phyloP scores from a whole-genome alignment of 2,329 filamentous ascomycete species.

The Neonectria hederae region DNA sequence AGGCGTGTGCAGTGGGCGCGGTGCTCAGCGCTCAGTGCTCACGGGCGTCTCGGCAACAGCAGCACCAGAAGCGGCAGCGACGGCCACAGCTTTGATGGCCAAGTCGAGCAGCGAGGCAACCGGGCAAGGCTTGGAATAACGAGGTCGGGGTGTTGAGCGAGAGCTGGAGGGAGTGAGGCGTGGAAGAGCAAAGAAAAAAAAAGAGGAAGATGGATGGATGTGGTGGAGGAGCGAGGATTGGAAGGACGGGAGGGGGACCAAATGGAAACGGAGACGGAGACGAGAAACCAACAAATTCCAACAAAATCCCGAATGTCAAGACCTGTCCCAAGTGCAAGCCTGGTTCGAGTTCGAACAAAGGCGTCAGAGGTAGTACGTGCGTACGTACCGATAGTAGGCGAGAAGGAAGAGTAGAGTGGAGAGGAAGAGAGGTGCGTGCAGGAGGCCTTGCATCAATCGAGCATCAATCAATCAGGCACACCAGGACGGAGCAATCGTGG shows the following conservation, averaged over 20 bases:
- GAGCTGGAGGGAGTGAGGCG: neutral
- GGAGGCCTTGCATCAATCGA: slow-evolving; percentile 24
- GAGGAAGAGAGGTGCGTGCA: slow-evolving; percentile 19
- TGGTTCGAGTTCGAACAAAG: slow-evolving; percentile 14
- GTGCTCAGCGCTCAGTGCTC: neutral
- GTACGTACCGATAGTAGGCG: neutral
- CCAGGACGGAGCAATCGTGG: slow-evolving; percentile 4
- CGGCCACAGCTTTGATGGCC: slow-evolving; percentile 19
- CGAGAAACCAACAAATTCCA: slow-evolving; percentile 12
- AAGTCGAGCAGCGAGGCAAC: slow-evolving; percentile 14
- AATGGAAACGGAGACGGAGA: slow-evolving; percentile 12
- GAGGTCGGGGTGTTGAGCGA: neutral
- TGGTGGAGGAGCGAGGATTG: slow-evolving; percentile 18
- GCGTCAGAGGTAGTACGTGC: neutral
- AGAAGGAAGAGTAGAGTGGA: slow-evolving; percentile 14
- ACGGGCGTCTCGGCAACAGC: slow-evolving; percentile 24
- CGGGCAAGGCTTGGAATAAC: slow-evolving; percentile 11
- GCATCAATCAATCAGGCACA: slow-evolving; percentile 20
- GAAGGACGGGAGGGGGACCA: slow-evolving; percentile 12
- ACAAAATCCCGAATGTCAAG: slow-evolving; percentile 4
- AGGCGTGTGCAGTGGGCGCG: slow-evolving; percentile 1
- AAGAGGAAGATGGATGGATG: slow-evolving; percentile 9
- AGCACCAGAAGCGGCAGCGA: slow-evolving; percentile 13
- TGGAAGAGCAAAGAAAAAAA: slow-evolving; percentile 10
- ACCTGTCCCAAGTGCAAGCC: slow-evolving; percentile 8